Evolutionary conservation across 305 asterid species (phyloP).

Genomic region (Solanum hybrid): DNA sequence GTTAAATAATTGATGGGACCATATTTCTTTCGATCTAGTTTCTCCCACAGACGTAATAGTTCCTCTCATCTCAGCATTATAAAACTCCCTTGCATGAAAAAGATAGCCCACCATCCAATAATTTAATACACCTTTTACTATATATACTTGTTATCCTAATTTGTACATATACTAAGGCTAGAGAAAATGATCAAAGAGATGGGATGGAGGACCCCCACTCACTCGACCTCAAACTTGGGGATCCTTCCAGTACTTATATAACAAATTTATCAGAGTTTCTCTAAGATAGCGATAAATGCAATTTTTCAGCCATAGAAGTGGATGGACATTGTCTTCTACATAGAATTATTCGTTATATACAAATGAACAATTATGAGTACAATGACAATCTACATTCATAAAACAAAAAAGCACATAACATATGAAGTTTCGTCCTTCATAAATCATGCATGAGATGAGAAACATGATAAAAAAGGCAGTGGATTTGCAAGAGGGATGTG

Average conservation of each 20-base stretch:
- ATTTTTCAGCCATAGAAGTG: not conserved
- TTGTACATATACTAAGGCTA: not conserved
- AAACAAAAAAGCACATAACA: not conserved
- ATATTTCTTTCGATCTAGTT: not conserved
- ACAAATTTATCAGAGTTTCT: not conserved
- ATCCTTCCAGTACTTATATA: not conserved
- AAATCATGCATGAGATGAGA: not conserved
- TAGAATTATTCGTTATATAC: not conserved
- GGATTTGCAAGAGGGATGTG: not conserved
- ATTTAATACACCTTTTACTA: not conserved
- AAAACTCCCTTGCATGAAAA: no score
- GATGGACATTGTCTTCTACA: not conserved
- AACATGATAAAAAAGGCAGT: not conserved
- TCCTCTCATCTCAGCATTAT: not conserved
- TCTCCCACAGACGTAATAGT: not conserved
- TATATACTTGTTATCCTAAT: not conserved
- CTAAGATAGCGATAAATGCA: not conserved
- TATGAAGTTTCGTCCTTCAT: not conserved
- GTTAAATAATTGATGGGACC: not conserved
- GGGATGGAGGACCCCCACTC: not conserved
- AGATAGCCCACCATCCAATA: not conserved
- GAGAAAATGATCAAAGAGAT: not conserved
- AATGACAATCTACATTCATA: not conserved
- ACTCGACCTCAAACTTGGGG: not conserved
- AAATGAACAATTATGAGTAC: not conserved